Evolutionary conservation across 202 grass and related monocot genomes (phyloP), one percentile per base, ranked within the genome.

Genomic region (Bolboschoenoplectus hybrid): DNA sequence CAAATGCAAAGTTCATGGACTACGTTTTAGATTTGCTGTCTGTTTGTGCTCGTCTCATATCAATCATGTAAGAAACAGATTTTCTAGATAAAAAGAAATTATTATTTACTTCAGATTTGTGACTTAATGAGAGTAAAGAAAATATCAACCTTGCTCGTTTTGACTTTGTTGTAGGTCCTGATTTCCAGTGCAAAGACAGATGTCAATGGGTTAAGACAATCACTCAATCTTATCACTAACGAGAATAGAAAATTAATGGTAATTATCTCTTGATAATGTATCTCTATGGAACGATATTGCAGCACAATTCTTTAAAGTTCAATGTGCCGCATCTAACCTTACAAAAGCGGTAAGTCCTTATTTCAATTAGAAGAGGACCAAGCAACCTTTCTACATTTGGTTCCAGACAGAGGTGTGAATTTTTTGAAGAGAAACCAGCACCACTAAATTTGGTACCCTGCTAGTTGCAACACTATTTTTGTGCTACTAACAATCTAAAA

Each of bases 221-320:
- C 89, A 69, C 64, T 90, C 75, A 90, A 90, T 88, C 82, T 90
- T 46, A 60, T 90, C 44, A 88, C 66, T 7, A 90, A 90, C 69
- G 89, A 90, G 79, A 87, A 84, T 38, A 87, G 56, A 72, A 90
- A 90, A 80, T 76, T 90, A 46, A 80, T 81, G 86, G 89, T 90
- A 88, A 65, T 76, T 88, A 53, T 70, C 47, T 88, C 82, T 63
- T 63, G 9, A 19, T 64, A 40, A 38, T 80, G 45, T 49, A 78
- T 66, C 49, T 79, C 16, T 17, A 53, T 46, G 9, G 6, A 68
- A 66, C 6, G 38, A 38, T 66, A 16, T 38, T 53, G 6, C n/a
- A 40, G 43, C 32, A n/a, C 44, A 49, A 19, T 11, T 1, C 9
- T 73, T 49, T 47, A 49, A 63, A 39, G 11, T 67, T 67, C 10